Percentiles rank a stretch among this genome's conserved stretches.
Evolutionary conservation across 2,329 filamentous ascomycete genomes (phyloP).

Genomic region (Pestalotiopsis sp.): DNA sequence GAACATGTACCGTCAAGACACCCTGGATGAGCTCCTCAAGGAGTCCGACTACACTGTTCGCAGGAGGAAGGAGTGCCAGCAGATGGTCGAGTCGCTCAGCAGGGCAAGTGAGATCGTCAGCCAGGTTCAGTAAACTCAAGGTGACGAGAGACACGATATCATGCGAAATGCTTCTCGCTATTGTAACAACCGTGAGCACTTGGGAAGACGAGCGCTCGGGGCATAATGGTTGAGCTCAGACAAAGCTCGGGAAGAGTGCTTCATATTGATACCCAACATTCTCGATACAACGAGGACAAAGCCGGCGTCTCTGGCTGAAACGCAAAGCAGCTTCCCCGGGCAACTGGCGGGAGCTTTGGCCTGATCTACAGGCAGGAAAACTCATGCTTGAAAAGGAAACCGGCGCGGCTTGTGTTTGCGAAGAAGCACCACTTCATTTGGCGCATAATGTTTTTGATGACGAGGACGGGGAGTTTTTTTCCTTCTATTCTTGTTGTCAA

Average conservation of each 20-base stretch:
- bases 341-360: background rate
- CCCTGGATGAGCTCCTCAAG: constrained; percentile 92
- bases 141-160: background rate
- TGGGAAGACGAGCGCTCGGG: background rate
- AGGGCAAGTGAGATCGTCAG: constrained; percentile 96
- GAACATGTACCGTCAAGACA: constrained; percentile 92
- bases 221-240: background rate
- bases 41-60: constrained; percentile 97
- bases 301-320: background rate
- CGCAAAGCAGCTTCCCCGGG: background rate
- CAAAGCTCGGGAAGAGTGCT: background rate
- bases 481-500: background rate
- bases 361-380: no score
- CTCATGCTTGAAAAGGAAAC: no score
- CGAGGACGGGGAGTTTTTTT: no score
- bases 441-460: no score
- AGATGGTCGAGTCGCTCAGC: constrained; percentile 94
- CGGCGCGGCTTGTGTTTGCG: no score
- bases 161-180: background rate
- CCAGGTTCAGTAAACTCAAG: constrained; percentile 59
- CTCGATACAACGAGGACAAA: background rate
- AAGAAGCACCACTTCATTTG: no score
- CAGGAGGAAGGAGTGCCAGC: constrained; percentile 95
- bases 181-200: background rate
- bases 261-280: constrained; percentile 2